These are phyloP conservation scores for Emericellopsis cladophorae DNA, from an alignment of 2,329 filamentous ascomycete species.

Conservation along the genomic window DNA sequence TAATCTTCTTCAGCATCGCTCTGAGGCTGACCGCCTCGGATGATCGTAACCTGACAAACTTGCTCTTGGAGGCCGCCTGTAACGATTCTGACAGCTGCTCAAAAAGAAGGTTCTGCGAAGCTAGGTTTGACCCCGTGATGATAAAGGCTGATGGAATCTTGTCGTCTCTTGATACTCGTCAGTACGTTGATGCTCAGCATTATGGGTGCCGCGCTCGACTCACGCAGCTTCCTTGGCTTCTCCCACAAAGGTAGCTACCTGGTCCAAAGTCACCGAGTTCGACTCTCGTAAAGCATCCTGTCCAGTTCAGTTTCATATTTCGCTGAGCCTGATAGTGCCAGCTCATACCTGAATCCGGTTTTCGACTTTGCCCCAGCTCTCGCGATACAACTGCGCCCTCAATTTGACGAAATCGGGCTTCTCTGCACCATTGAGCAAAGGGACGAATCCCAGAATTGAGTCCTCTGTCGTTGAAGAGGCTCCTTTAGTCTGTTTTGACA, in stretches of 20 bases:
- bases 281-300: conserved; percentile 45
- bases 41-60: conserved; percentile 56
- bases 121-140: conserved; percentile 66
- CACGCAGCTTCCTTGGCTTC: conserved; percentile 19
- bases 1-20: conserved; percentile 58
- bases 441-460: conserved; percentile 26
- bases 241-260: conserved; percentile 44
- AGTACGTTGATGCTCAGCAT: conserved; percentile 3
- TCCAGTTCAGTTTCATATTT: conserved; percentile 2
- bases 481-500: conserved; percentile 25
- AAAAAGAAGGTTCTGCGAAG: conserved; percentile 63
- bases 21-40: conserved; percentile 64
- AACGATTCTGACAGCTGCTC: conserved; percentile 51
- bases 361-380: conserved; percentile 53
- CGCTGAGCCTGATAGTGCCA: too few relatives aligned
- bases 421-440: conserved; percentile 43
- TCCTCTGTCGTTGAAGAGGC: conserved; percentile 4
- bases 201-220: not conserved
- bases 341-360: conserved; percentile 38
- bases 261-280: conserved; percentile 45
- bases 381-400: conserved; percentile 46
- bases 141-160: conserved; percentile 60
- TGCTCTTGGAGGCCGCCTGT: conserved; percentile 30
- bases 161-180: conserved; percentile 16
- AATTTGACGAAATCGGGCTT: conserved; percentile 30